phyloP scores from a whole-genome alignment of 1,284 basidiomycete genomes.

The Trametes versicolor region DNA sequence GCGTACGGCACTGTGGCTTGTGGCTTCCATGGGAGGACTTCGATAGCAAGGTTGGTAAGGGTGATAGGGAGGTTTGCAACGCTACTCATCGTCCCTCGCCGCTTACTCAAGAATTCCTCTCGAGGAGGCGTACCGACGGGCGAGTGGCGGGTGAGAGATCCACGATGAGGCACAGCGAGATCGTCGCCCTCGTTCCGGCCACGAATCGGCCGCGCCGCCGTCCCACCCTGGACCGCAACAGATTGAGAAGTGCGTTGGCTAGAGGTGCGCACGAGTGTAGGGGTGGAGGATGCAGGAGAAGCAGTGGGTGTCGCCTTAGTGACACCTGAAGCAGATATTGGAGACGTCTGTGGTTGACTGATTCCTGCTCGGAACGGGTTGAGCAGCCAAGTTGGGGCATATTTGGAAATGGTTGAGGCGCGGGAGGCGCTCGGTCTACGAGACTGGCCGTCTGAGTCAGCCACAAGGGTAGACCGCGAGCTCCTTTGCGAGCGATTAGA shows the following conservation, averaged over 20 bases:
- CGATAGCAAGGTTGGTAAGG: slow-evolving; percentile 58
- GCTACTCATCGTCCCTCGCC: slow-evolving; percentile 56
- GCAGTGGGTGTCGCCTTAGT: slow-evolving; percentile 35
- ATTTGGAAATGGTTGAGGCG: slow-evolving; percentile 61
- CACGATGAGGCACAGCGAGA: slow-evolving; percentile 50
- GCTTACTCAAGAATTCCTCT: slow-evolving; percentile 66
- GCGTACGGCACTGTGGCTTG: slow-evolving; percentile 62
- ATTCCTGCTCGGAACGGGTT: slow-evolving; percentile 73
- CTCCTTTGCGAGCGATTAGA: slow-evolving; percentile 52
- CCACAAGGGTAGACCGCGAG: slow-evolving; percentile 40
- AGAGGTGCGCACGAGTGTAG: slow-evolving; percentile 15
- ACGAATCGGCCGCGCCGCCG: slow-evolving; percentile 48
- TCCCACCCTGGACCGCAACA: slow-evolving; percentile 62
- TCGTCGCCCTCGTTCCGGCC: slow-evolving; percentile 66
- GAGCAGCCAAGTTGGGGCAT: slow-evolving; percentile 79
- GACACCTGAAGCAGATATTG: slow-evolving; percentile 58
- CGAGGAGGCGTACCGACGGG: slow-evolving; percentile 74
- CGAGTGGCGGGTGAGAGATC: slow-evolving; percentile 61
- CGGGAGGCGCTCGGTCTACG: slow-evolving; percentile 46
- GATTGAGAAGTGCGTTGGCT: slow-evolving; percentile 48
- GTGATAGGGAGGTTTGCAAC: slow-evolving; percentile 54
- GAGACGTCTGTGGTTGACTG: slow-evolving; percentile 67
- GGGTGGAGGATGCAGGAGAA: slow-evolving; percentile 20
- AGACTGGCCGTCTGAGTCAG: slow-evolving; percentile 39
- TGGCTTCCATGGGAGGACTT: slow-evolving; percentile 74